Evolutionary conservation across 202 grass and related monocot species (phyloP).

Genomic region (Setaria viridis): DNA sequence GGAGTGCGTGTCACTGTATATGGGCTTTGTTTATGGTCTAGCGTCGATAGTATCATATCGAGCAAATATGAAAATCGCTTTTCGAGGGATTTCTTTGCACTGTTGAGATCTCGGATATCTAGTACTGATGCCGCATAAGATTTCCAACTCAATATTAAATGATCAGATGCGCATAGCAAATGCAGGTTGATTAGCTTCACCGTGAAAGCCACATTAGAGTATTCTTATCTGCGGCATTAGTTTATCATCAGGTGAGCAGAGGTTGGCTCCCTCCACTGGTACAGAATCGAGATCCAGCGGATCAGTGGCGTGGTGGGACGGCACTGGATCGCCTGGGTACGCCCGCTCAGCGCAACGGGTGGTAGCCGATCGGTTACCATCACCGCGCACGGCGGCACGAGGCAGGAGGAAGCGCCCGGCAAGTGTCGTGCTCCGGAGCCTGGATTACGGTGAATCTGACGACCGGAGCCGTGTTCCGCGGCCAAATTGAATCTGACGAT

Average conservation of each 20-base stretch:
- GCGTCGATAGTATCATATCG: background rate
- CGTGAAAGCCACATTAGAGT: background rate
- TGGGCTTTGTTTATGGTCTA: background rate
- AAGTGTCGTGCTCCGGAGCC: too few relatives aligned
- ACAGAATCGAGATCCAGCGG: constrained; percentile 1
- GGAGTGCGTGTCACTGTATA: background rate
- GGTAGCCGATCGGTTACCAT: too few relatives aligned
- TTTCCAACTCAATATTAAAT: background rate
- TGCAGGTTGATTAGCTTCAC: background rate
- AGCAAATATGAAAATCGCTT: background rate
- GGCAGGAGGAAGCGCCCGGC: too few relatives aligned
- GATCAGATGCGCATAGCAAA: background rate
- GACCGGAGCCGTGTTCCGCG: too few relatives aligned
- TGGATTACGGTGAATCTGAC: too few relatives aligned
- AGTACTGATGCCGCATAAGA: background rate
- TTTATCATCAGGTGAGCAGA: background rate
- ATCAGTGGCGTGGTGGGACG: background rate
- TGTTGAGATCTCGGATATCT: constrained; percentile 25
- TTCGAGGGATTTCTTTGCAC: background rate
- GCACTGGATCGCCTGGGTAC: background rate
- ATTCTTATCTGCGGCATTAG: background rate
- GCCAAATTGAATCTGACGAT: too few relatives aligned
- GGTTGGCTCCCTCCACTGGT: background rate
- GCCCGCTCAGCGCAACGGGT: too few relatives aligned
- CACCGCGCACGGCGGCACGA: too few relatives aligned